Evolutionary conservation across 768 basidiomycete genomes (phyloP).

Genomic region (Lactifluus volemus): DNA sequence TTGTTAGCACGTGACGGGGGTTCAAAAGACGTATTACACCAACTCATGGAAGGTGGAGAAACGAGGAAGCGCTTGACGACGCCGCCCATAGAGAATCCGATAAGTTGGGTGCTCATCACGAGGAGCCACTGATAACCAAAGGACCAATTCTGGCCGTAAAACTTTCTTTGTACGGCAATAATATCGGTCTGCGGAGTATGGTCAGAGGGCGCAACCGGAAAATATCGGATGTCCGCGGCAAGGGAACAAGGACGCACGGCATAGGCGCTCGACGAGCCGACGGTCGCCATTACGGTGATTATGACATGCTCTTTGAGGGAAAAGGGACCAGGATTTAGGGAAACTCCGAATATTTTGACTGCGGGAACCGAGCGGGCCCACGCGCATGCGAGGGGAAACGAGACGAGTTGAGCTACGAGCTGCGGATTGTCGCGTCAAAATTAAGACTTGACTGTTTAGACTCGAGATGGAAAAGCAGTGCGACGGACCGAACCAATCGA

Average conservation of each 20-base stretch:
- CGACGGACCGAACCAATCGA: conserved; percentile 25
- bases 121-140: conserved; percentile 68
- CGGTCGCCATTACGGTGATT: conserved; percentile 38
- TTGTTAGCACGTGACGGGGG: neutral
- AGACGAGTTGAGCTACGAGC: conserved; percentile 63
- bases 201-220: neutral
- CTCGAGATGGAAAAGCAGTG: neutral
- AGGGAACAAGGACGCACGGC: conserved; percentile 27
- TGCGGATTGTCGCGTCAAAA: conserved; percentile 20
- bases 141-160: conserved; percentile 42
- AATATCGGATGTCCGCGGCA: neutral
- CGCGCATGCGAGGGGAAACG: conserved; percentile 57
- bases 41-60: conserved; percentile 45
- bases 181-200: conserved; percentile 44
- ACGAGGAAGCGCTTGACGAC: conserved; percentile 67
- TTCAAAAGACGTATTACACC: conserved; percentile 2
- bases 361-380: conserved; percentile 48
- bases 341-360: conserved; percentile 47
- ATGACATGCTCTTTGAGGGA: conserved; percentile 48
- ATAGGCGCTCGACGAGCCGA: conserved; percentile 34
- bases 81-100: conserved; percentile 80
- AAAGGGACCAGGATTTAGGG: conserved; percentile 70
- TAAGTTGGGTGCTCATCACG: conserved; percentile 66
- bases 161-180: conserved; percentile 62
- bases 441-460: too few species aligned